A percentile compares a stretch with the other conserved stretches of the same genome.
phyloP scores from a whole-genome alignment of 768 basidiomycete species.

The Obba rivulosa region DNA sequence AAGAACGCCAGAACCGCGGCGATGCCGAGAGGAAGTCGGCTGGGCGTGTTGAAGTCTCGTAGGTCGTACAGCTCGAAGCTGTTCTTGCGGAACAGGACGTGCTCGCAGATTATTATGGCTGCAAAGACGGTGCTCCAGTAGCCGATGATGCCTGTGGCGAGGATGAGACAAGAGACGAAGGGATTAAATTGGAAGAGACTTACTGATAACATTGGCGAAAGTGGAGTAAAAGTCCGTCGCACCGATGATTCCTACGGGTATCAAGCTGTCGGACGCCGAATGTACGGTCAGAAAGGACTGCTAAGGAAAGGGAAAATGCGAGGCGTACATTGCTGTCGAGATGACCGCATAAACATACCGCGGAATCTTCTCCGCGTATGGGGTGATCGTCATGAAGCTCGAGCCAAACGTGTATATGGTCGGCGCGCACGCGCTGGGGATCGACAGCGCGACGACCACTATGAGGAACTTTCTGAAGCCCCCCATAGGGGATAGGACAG shows the following conservation, averaged over 20 bases:
- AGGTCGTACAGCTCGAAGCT: slow-evolving; percentile 32
- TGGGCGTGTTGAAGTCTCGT: slow-evolving; percentile 30
- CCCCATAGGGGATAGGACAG: slow-evolving; percentile 30
- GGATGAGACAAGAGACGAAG: slow-evolving; percentile 1
- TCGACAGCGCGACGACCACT: slow-evolving; percentile 39
- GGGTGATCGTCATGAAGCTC: slow-evolving; percentile 35
- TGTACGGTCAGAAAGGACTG: not conserved
- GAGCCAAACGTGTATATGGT: slow-evolving; percentile 52
- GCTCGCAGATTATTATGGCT: slow-evolving; percentile 37
- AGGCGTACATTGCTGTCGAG: slow-evolving; percentile 38
- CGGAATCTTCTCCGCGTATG: slow-evolving; percentile 30
- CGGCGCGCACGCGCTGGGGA: slow-evolving; percentile 50
- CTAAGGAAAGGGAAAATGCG: not conserved
- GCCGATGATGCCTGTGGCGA: slow-evolving; percentile 34
- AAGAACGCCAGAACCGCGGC: slow-evolving; percentile 38
- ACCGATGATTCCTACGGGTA: slow-evolving; percentile 42
- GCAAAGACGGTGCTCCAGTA: slow-evolving; percentile 37
- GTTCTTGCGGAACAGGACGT: slow-evolving; percentile 36
- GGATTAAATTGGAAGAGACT: too few species aligned
- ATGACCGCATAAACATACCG: slow-evolving; percentile 41
- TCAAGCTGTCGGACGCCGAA: slow-evolving; percentile 25
- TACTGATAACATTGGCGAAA: slow-evolving; percentile 37
- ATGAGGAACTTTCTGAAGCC: slow-evolving; percentile 41
- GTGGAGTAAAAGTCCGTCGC: slow-evolving; percentile 38
- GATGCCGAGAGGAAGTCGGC: slow-evolving; percentile 33